These are phyloP conservation scores for Tylopilus vinaceipallidus DNA, from an alignment of 768 basidiomycete genomes.

Conservation along the genomic window DNA sequence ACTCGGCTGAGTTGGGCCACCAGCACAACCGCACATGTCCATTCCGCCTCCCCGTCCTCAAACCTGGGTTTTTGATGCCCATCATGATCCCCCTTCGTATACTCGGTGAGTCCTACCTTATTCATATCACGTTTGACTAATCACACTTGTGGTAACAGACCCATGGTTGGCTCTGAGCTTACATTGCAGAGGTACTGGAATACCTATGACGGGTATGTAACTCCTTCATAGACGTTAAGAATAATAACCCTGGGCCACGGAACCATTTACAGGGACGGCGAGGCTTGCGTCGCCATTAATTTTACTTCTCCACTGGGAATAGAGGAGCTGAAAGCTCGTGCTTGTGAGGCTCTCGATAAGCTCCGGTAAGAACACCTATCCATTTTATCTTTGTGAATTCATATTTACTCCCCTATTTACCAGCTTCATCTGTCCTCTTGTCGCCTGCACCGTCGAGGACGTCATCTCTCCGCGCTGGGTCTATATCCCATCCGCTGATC, in stretches of 20 bases:
- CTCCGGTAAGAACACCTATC: constrained; percentile 11
- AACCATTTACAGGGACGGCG: constrained; percentile 5
- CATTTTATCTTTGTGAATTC: too few species aligned
- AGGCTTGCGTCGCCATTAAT: constrained; percentile 16
- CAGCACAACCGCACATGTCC: too few species aligned
- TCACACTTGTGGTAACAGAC: neutral
- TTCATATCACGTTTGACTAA: neutral
- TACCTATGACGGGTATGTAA: constrained; percentile 13
- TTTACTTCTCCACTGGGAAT: constrained; percentile 7
- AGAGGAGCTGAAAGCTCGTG: constrained; percentile 9
- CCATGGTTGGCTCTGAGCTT: constrained; percentile 17
- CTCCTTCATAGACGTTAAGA: neutral
- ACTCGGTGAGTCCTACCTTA: constrained; percentile 15
- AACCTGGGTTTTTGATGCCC: neutral
- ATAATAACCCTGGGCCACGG: too few species aligned
- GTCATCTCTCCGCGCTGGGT: constrained; percentile 15
- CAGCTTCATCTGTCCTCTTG: constrained; percentile 20
- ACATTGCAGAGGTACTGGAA: constrained; percentile 10
- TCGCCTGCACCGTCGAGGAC: constrained; percentile 16
- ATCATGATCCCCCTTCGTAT: constrained; percentile 10
- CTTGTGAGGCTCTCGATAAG: constrained; percentile 16
- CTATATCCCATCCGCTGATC: constrained; percentile 23
- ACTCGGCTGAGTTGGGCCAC: too few species aligned
- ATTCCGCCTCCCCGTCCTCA: too few species aligned
- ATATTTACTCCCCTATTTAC: too few species aligned